Percentiles rank a stretch among this genome's conserved stretches.
These are phyloP conservation scores for Hyparrhenia diplandra DNA, from an alignment of 176 grass and related monocot genomes.

Conservation along the genomic window DNA sequence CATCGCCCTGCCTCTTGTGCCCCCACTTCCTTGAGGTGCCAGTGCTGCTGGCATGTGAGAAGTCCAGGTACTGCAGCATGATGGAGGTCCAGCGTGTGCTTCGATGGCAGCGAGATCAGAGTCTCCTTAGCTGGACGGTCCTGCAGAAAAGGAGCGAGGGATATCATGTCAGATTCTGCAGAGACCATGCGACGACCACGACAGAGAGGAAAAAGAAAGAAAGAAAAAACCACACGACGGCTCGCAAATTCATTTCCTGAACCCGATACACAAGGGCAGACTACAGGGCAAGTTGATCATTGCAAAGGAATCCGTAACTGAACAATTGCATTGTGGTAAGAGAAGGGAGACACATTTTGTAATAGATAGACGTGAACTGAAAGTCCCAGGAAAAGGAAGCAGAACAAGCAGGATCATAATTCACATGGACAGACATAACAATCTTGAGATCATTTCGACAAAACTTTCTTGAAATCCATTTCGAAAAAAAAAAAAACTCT, in stretches of 20 bases:
- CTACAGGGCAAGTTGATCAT: not conserved
- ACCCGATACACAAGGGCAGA: not conserved
- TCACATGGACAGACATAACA: not conserved
- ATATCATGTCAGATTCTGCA: constrained; percentile 13
- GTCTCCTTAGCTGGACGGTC: not conserved
- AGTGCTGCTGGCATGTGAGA: constrained; percentile 49
- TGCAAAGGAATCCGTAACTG: not conserved
- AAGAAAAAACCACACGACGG: not conserved
- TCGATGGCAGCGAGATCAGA: constrained; percentile 28
- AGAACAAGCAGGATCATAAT: not conserved
- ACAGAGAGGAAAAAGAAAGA: too few relatives aligned
- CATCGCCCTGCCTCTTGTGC: constrained; percentile 53
- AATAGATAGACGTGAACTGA: not conserved
- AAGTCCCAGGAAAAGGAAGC: not conserved
- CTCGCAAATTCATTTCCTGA: not conserved
- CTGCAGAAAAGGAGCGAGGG: constrained; percentile 19
- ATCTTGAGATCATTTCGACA: not conserved
- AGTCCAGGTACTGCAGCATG: constrained; percentile 89
- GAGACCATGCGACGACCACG: not conserved
- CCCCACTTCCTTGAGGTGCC: constrained; percentile 57
- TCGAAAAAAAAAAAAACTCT: not conserved
- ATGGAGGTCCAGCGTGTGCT: constrained; percentile 15
- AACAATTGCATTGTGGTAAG: not conserved
- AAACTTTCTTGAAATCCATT: constrained; percentile 2
- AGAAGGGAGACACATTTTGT: not conserved